A percentile compares a stretch with the other conserved stretches of the same genome.
These are phyloP conservation scores for Xylaria multiplex DNA, from an alignment of 2,329 filamentous ascomycete genomes.

Conservation along the genomic window DNA sequence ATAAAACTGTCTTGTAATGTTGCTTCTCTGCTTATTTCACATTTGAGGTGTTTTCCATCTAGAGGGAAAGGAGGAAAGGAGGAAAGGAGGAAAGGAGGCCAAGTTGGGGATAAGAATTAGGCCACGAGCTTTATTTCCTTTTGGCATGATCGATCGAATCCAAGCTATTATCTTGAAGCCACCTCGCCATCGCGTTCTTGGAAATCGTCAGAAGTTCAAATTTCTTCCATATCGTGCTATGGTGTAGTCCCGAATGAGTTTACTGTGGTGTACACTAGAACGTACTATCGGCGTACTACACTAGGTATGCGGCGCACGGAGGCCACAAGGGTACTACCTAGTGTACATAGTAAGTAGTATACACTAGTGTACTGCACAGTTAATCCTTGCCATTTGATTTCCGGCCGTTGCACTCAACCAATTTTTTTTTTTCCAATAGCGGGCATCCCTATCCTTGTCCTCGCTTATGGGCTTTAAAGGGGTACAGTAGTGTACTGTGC, in stretches of 20 bases:
- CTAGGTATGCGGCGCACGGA: conserved; percentile 17
- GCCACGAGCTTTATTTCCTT: neutral
- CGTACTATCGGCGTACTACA: too few species aligned
- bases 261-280: neutral
- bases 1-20: conserved; percentile 29
- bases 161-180: neutral
- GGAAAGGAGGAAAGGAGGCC: neutral
- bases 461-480: conserved; percentile 29
- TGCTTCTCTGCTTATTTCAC: conserved; percentile 2
- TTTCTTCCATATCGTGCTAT: neutral
- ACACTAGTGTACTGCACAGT: conserved; percentile 15
- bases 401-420: conserved; percentile 36
- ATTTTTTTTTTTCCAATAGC: conserved; percentile 23
- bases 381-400: conserved; percentile 37
- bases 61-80: too few species aligned
- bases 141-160: neutral
- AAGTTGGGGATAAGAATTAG: neutral
- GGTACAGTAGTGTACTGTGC: conserved; percentile 5
- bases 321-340: conserved; percentile 19
- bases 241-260: neutral
- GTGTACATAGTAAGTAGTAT: neutral
- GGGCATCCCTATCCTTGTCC: conserved; percentile 21
- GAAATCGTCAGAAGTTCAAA: neutral
- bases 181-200: neutral
- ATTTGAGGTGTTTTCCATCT: neutral